A percentile compares a stretch with the other conserved stretches of the same genome.
phyloP scores from a whole-genome alignment of 139 green algal species.

The Coelastrella sp. region DNA sequence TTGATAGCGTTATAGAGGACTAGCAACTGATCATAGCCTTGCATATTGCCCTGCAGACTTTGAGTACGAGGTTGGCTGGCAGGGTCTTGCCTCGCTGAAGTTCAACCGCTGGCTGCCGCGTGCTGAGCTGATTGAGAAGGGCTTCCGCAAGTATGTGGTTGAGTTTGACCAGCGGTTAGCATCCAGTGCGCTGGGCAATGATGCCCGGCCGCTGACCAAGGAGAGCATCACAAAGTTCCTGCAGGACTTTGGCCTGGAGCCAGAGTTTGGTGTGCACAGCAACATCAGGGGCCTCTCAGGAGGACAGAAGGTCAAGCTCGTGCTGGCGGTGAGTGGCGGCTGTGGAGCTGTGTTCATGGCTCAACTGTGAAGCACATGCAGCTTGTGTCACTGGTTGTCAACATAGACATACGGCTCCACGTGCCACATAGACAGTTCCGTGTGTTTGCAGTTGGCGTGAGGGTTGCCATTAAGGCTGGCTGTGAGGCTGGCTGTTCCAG shows the following conservation, averaged over 20 bases:
- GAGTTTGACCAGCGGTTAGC: slow-evolving; percentile 87
- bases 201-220: slow-evolving; percentile 84
- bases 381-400: too few relatives aligned
- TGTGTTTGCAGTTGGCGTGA: too few relatives aligned
- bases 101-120: slow-evolving; percentile 64
- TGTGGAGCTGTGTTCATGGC: too few relatives aligned
- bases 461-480: too few relatives aligned
- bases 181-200: slow-evolving; percentile 77
- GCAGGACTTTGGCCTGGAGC: slow-evolving; percentile 91
- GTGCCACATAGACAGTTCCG: too few relatives aligned
- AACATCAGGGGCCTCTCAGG: slow-evolving; percentile 85
- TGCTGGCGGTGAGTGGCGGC: slow-evolving; percentile 64
- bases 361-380: too few relatives aligned
- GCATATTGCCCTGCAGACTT: slow-evolving; percentile 50
- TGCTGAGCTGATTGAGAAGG: slow-evolving; percentile 85
- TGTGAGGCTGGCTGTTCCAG: too few relatives aligned
- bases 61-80: slow-evolving; percentile 70
- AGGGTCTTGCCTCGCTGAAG: slow-evolving; percentile 49
- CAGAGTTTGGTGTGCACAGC: slow-evolving; percentile 92
- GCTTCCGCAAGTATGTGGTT: slow-evolving; percentile 89
- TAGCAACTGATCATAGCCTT: too few relatives aligned
- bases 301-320: slow-evolving; percentile 92
- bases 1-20: too few relatives aligned
- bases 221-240: slow-evolving; percentile 91
- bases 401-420: too few relatives aligned